Base-by-base conservation (phyloP, 495 filamentous ascomycete genomes). In the Choiromyces venosus region DNA sequence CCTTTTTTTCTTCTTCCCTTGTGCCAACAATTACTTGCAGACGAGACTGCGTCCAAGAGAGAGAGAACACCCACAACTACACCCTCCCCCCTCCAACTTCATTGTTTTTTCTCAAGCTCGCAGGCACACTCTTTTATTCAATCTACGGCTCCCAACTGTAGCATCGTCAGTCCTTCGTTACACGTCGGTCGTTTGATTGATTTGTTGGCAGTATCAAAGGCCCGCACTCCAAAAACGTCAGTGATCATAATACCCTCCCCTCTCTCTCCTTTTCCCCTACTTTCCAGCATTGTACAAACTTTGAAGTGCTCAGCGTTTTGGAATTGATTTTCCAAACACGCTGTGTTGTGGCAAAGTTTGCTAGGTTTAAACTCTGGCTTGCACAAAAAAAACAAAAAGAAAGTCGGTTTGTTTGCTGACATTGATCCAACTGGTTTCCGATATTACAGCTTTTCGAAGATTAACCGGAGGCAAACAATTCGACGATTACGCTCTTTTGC, bases 401-500 rank as follows among this genome's bases (percentile, higher is more conserved):
- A 56, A 4, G n/a, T 14, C 46, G 46, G 52, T 16, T 4, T 61
- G 52, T 61, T 61, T 61, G 25, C 12, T 14, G 8, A 56, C 46
- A 9, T n/a, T 16, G 7, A 6, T 0, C 0, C 10, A 12, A 14
- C 52, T 33, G 52, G 25, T 4, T 16, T 61, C 52, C 25, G n/a
- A 61, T 25, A 16, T n/a, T 33, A 29, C 52, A 61, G 33, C 52
- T 29, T 61, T n/a, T 12, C 12, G n/a, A 33, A 29, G 4, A 61
- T 33, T 33, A 16, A 4, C 52, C 25, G 52, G 52, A 14, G 52
- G 52, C 52, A 61, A 16, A 16, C 52, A 61, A 61, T 29, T 61
- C 52, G 52, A 61, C 52, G n/a, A 33, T 33, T 61, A 12, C 52
- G 52, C 52, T 61, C 52, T 61, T 61, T 61, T 61, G 52, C 52